Conservation (phyloP, 495 filamentous ascomycete genomes). For the Articulospora tetracladia region DNA sequence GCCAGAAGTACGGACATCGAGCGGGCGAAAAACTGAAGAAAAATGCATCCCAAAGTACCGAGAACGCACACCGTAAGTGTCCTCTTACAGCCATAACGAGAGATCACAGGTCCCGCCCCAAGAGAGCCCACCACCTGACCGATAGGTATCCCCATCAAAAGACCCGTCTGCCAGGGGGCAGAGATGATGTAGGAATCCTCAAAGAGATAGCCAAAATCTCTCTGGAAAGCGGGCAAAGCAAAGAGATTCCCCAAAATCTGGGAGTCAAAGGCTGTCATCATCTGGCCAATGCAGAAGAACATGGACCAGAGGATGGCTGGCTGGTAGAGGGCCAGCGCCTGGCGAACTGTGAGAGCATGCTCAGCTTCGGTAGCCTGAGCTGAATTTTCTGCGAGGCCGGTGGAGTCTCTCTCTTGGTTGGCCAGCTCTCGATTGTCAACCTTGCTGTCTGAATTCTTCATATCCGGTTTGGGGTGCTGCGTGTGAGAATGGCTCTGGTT, state of each 20-base stretch:
- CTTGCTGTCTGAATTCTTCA: too few species aligned
- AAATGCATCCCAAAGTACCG: constrained; percentile 25
- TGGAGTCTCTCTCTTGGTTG: too few species aligned
- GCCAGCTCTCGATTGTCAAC: too few species aligned
- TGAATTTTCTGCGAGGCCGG: too few species aligned
- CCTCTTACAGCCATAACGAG: constrained; percentile 39
- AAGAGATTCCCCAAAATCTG: constrained; percentile 32
- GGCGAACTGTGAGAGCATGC: constrained; percentile 25
- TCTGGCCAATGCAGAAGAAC: constrained; percentile 34
- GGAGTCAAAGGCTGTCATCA: constrained; percentile 45
- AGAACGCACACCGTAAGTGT: not conserved
- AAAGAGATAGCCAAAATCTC: constrained; percentile 31
- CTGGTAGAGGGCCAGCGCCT: constrained; percentile 32
- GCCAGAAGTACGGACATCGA: constrained; percentile 56
- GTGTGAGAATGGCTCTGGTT: too few species aligned
- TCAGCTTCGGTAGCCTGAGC: constrained; percentile 18
- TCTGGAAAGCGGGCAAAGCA: constrained; percentile 33
- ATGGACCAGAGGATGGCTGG: constrained; percentile 30
- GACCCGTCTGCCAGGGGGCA: constrained; percentile 26
- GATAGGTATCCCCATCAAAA: constrained; percentile 21
- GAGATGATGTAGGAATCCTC: constrained; percentile 32
- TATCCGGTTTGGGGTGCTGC: too few species aligned
- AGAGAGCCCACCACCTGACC: constrained; percentile 36
- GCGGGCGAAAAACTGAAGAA: constrained; percentile 58
- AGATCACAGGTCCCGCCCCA: constrained; percentile 42